These are phyloP conservation scores for Moricandia moricandioides DNA, from an alignment of 345 rosid genomes.

Conservation along the genomic window DNA sequence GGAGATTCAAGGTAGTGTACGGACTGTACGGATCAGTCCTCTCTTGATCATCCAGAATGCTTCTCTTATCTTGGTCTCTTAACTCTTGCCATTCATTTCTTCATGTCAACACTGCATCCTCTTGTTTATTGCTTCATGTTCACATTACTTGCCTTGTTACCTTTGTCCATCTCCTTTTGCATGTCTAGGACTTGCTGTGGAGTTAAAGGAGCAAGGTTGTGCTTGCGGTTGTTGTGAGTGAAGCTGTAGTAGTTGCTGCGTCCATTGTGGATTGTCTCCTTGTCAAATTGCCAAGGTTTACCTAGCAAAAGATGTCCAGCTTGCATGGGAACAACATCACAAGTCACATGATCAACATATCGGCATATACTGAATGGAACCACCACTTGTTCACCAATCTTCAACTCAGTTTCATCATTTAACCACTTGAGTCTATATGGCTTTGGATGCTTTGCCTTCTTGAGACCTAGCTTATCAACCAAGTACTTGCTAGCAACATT, in stretches of 20 bases:
- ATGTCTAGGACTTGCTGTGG: neutral
- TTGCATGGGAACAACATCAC: neutral
- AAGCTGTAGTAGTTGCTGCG: neutral
- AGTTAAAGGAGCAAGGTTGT: neutral
- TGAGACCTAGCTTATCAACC: too few relatives aligned
- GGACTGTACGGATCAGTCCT: too few relatives aligned
- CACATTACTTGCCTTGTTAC: neutral
- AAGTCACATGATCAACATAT: neutral
- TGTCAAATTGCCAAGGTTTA: neutral
- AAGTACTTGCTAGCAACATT: too few relatives aligned
- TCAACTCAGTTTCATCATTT: neutral
- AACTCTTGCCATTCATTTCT: too few relatives aligned
- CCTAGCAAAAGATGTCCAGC: neutral
- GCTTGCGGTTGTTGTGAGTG: neutral
- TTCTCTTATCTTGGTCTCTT: too few relatives aligned
- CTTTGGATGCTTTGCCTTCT: too few relatives aligned
- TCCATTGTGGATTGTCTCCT: neutral
- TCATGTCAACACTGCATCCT: too few relatives aligned
- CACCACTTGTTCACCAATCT: neutral
- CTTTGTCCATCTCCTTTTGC: neutral
- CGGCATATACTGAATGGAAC: neutral
- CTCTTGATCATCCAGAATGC: too few relatives aligned
- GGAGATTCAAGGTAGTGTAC: too few relatives aligned
- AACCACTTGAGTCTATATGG: too few relatives aligned
- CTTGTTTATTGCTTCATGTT: too few relatives aligned